phyloP scores from a whole-genome alignment of 495 filamentous ascomycete species.

The Aspergillus olivimuriae region DNA sequence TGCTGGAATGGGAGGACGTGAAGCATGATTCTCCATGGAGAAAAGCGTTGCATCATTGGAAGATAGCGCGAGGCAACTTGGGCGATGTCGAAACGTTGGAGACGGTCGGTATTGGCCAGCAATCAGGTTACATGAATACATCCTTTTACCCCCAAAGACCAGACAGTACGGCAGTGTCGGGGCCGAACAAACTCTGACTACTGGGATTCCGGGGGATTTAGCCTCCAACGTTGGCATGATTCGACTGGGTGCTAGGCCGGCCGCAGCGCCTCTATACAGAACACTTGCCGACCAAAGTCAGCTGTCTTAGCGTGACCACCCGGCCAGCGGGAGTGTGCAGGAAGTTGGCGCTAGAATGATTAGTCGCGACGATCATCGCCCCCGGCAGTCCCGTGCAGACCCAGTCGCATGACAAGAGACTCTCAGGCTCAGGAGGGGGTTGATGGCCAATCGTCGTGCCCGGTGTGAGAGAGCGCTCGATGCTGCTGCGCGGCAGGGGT shows the following conservation, averaged over 20 bases:
- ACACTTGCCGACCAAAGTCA: constrained; percentile 26
- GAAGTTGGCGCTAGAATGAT: constrained; percentile 35
- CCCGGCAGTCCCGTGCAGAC: constrained; percentile 33
- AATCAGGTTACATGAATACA: constrained; percentile 33
- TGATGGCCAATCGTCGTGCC: constrained; percentile 22
- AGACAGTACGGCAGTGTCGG: constrained; percentile 15
- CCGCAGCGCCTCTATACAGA: constrained; percentile 25
- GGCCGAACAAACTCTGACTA: constrained; percentile 24
- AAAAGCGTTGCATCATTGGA: constrained; percentile 23
- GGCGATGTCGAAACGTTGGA: constrained; percentile 18
- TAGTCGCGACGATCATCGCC: constrained; percentile 30
- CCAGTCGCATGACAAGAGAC: constrained; percentile 33
- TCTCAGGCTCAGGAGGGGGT: constrained; percentile 24
- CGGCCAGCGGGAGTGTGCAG: constrained; percentile 35
- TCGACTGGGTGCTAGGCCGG: constrained; percentile 10
- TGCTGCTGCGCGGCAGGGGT: constrained; percentile 12
- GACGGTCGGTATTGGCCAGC: constrained; percentile 28
- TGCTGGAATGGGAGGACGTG: constrained; percentile 2
- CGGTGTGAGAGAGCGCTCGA: constrained; percentile 8
- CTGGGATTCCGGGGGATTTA: constrained; percentile 12
- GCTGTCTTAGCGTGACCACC: constrained; percentile 34
- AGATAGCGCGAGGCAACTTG: constrained; percentile 11
- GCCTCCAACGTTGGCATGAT: constrained; percentile 15
- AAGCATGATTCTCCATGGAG: constrained; percentile 13
- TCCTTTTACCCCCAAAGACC: constrained; percentile 12